Percentiles rank a stretch among this genome's conserved stretches.
Conservation (phyloP, 371 early-diverging fungal genomes). For the Mortierella sp. region DNA sequence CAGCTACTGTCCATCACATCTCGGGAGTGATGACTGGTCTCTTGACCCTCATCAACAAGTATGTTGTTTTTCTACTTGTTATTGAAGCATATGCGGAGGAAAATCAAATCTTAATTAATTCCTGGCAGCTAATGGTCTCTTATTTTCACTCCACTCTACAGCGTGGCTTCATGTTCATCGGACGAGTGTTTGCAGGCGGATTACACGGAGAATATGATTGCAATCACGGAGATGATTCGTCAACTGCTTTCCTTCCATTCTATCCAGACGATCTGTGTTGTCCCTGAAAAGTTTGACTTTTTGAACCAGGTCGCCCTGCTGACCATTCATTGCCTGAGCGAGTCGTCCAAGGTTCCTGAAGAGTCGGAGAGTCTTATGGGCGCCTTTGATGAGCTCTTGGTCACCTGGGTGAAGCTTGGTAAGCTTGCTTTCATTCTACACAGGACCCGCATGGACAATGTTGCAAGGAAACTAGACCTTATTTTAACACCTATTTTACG, state of each 20-base stretch:
- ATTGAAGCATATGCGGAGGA: slow-evolving; percentile 65
- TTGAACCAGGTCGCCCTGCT: slow-evolving; percentile 74
- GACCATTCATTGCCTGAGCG: slow-evolving; percentile 72
- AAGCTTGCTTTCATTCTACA: slow-evolving; percentile 15
- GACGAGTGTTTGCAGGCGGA: slow-evolving; percentile 54
- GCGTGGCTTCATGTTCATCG: slow-evolving; percentile 50
- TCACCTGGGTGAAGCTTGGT: slow-evolving; percentile 79
- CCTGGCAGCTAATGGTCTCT: not conserved
- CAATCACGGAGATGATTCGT: slow-evolving; percentile 58
- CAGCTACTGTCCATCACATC: slow-evolving; percentile 61
- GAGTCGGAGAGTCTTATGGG: slow-evolving; percentile 73
- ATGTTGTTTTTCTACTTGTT: slow-evolving; percentile 61
- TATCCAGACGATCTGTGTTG: slow-evolving; percentile 60
- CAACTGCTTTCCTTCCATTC: slow-evolving; percentile 53
- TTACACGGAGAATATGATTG: slow-evolving; percentile 55
- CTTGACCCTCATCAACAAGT: slow-evolving; percentile 70
- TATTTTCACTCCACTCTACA: not conserved
- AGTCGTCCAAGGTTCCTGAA: slow-evolving; percentile 65
- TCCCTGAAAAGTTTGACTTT: slow-evolving; percentile 73
- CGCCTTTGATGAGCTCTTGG: slow-evolving; percentile 78
- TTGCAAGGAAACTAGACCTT: not conserved
- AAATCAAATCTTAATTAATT: slow-evolving; percentile 34
- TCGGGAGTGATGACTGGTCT: slow-evolving; percentile 70
- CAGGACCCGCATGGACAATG: no score
- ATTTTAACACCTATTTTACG: not conserved